phyloP scores from a whole-genome alignment of 805 yeast genomes.

The Metschnikowia henanensis region DNA sequence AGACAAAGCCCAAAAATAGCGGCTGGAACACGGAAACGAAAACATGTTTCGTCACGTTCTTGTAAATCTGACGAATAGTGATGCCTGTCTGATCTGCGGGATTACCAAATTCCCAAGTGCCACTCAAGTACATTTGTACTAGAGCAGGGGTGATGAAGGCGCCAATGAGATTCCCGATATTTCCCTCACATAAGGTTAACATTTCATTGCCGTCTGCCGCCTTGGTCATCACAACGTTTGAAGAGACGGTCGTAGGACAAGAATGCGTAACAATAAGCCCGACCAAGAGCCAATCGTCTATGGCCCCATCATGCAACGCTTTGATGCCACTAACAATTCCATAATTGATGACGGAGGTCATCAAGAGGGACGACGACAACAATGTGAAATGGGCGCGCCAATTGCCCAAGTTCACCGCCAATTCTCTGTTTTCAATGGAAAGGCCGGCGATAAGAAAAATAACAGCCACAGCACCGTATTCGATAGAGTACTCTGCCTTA shows the following conservation, averaged over 20 bases:
- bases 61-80: conserved; percentile 58
- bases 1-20: conserved; percentile 80
- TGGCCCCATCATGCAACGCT: conserved; percentile 52
- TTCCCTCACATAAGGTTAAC: conserved; percentile 81
- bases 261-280: conserved; percentile 83
- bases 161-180: conserved; percentile 81
- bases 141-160: conserved; percentile 88
- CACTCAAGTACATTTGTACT: conserved; percentile 63
- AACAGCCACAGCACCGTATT: conserved; percentile 84
- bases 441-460: conserved; percentile 83
- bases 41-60: conserved; percentile 81
- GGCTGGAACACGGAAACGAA: conserved; percentile 86
- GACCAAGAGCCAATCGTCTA: conserved; percentile 74
- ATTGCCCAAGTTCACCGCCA: conserved; percentile 61
- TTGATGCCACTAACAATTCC: conserved; percentile 72
- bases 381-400: conserved; percentile 86
- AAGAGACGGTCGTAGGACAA: conserved; percentile 90
- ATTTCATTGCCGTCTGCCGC: conserved; percentile 82
- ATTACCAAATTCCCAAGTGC: conserved; percentile 74
- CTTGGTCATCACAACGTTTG: conserved; percentile 90
- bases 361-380: conserved; percentile 62
- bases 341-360: conserved; percentile 68
- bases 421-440: conserved; percentile 65
- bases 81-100: conserved; percentile 53
- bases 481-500: conserved; percentile 71